These are phyloP conservation scores for Euphorbia schlechtendalii DNA, from an alignment of 441 rosid genomes.

Conservation along the genomic window DNA sequence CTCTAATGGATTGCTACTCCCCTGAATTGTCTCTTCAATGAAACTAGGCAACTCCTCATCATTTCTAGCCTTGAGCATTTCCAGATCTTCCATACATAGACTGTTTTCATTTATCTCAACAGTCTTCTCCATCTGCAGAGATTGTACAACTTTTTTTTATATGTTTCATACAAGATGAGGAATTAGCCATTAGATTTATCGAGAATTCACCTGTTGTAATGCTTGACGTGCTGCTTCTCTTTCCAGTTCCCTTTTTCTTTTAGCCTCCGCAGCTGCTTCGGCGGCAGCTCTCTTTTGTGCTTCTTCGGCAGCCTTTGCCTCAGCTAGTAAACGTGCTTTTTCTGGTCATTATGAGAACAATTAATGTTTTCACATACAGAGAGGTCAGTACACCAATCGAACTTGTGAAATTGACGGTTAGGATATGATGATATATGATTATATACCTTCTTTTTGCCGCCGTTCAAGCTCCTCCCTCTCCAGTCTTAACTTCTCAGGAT, in stretches of 20 bases:
- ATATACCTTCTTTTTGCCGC: conserved; percentile 64
- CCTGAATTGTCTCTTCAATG: conserved; percentile 52
- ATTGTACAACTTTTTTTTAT: conserved; percentile 7
- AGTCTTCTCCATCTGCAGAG: conserved; percentile 82
- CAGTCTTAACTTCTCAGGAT: conserved; percentile 68
- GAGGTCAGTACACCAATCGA: neutral
- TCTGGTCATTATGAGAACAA: conserved; percentile 31
- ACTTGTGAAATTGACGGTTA: neutral
- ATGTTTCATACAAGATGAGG: neutral
- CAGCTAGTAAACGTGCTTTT: conserved; percentile 72
- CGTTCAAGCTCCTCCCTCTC: conserved; percentile 82
- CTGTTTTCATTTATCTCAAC: conserved; percentile 79
- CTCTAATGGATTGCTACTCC: conserved; percentile 65
- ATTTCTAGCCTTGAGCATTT: conserved; percentile 52
- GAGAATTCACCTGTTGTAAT: conserved; percentile 50
- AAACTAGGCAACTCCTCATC: conserved; percentile 44
- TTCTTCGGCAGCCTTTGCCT: conserved; percentile 82
- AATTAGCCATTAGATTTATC: neutral
- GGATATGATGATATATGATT: neutral
- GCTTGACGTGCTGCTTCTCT: conserved; percentile 92
- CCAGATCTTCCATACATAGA: conserved; percentile 71
- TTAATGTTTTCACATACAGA: neutral
- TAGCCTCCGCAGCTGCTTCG: conserved; percentile 73
- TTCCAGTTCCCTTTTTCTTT: conserved; percentile 68
- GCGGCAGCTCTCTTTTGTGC: conserved; percentile 68